A percentile compares a stretch with the other conserved stretches of the same genome.
phyloP scores from a whole-genome alignment of 805 yeast species.

The Kazachstania africana region DNA sequence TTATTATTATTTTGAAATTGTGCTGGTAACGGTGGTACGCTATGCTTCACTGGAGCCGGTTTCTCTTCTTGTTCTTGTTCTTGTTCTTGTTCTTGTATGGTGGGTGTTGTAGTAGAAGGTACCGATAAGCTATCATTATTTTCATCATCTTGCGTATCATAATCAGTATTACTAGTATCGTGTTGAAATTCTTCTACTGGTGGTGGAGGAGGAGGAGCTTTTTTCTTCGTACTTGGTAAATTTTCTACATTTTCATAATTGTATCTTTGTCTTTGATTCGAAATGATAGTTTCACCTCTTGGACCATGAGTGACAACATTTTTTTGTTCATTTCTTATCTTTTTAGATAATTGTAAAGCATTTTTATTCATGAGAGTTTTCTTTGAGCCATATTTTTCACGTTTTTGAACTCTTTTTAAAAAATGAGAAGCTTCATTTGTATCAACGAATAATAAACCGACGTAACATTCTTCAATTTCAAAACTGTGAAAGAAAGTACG shows the following conservation, averaged over 20 bases:
- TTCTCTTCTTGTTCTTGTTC: constrained; percentile 4
- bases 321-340: constrained; percentile 43
- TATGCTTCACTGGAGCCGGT: constrained; percentile 11
- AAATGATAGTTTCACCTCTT: constrained; percentile 23
- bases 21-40: constrained; percentile 16
- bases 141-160: constrained; percentile 1
- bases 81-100: constrained; percentile 5
- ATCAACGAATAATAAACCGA: constrained; percentile 84
- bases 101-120: background rate
- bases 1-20: constrained; percentile 7
- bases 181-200: constrained; percentile 12
- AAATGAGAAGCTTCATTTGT: constrained; percentile 79
- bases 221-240: constrained; percentile 24
- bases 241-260: constrained; percentile 19
- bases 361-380: constrained; percentile 77
- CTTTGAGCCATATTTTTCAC: constrained; percentile 78
- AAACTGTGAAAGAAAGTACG: constrained; percentile 90
- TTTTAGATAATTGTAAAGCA: constrained; percentile 68
- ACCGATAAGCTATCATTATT: constrained; percentile 1
- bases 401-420: constrained; percentile 57
- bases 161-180: background rate
- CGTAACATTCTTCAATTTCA: constrained; percentile 81
- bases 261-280: constrained; percentile 23
- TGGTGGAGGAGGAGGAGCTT: constrained; percentile 36
- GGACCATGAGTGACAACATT: constrained; percentile 60